Base-by-base conservation (phyloP, 2,329 filamentous ascomycete species). In the Claviceps pazoutovae region DNA sequence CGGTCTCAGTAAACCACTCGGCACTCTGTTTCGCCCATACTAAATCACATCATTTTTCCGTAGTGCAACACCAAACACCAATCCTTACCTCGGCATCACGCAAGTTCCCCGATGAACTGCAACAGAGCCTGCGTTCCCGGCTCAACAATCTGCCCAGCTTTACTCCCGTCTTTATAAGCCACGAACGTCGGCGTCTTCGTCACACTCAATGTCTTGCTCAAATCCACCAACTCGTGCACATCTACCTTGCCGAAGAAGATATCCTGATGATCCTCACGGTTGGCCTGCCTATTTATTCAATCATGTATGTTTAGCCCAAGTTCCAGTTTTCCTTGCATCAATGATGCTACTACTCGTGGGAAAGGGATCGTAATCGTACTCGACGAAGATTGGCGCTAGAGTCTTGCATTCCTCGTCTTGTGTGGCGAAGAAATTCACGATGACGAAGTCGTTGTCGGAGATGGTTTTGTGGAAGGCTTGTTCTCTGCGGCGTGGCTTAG, bases 321-420 rank as follows among this genome's bases (percentile, higher is more conserved):
- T 4, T 11, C 9, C 30, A 4, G 14, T 44, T 26, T 44, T 16
- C 13, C 19, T 14, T 11, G n/a, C 13, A 26, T 23, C 23, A 42
- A 34, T 34, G 30, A 34, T 34, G 30, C 30, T 34, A 9, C 30
- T 34, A 34, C 30, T 34, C 6, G 11, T n/a, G 39, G 17, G 39
- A 4, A 2, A 17, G 39, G 39, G 16, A 4, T 34, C 13, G 19
- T 8, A 23, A n/a, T 26, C 52, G 39, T 51, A 51, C 52, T 53
- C 52, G 11, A 53, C 45, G n/a, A 53, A 51, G n/a, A 53, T 46
- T 14, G 52, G 52, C 17, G 45, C 49, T 13, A 53, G 52, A 4
- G 39, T 45, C 30, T 53, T 53, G 19, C 38, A 53, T n/a, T 6
- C 17, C n/a, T 48, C 52, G 46, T 46, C 44, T 19, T 21, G n/a